Evolutionary conservation across 352 stramenopile genomes (phyloP).

Genomic region (Aphanomyces astaci): DNA sequence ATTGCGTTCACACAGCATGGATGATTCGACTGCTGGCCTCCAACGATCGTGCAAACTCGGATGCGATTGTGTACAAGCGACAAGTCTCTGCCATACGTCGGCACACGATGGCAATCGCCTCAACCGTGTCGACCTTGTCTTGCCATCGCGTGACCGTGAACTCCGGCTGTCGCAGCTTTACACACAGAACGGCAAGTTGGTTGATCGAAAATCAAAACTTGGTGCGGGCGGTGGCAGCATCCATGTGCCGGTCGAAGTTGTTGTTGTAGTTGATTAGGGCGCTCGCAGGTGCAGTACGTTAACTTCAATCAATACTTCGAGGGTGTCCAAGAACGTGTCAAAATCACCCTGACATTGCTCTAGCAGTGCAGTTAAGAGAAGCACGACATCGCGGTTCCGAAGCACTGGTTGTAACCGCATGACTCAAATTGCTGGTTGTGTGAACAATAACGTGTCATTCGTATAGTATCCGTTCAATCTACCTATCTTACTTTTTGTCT

Average conservation of each 20-base stretch:
- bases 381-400: too few relatives aligned
- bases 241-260: background rate
- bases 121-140: background rate
- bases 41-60: background rate
- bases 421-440: too few relatives aligned
- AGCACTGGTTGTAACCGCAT: too few relatives aligned
- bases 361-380: background rate
- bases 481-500: too few relatives aligned
- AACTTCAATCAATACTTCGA: background rate
- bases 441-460: too few relatives aligned
- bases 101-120: background rate
- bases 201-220: background rate
- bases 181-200: background rate
- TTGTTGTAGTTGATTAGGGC: background rate
- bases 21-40: slow-evolving; percentile 3
- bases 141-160: background rate
- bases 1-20: background rate
- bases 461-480: too few relatives aligned
- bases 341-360: background rate
- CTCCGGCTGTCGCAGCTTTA: background rate
- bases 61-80: slow-evolving; percentile 2
- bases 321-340: background rate
- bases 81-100: background rate
- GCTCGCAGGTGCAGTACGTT: background rate
- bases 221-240: background rate